Conservation (phyloP, 1,284 basidiomycete genomes). For the Leccinum ponderosum region DNA sequence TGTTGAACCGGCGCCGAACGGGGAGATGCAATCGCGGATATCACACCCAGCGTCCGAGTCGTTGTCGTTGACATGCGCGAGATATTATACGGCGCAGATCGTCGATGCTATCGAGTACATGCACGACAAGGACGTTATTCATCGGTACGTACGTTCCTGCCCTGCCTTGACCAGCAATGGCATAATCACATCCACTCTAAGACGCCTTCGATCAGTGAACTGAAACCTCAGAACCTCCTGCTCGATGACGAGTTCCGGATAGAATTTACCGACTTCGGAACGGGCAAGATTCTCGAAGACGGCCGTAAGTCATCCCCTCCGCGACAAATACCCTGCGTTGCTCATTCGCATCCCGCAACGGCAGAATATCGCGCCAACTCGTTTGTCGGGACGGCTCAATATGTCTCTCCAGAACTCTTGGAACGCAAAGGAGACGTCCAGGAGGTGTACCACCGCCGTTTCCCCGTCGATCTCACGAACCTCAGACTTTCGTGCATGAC, state of each 20-base stretch:
- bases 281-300: no score
- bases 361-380: conserved; percentile 64
- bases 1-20: conserved; percentile 84
- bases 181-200: no score
- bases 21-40: conserved; percentile 83
- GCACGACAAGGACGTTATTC: conserved; percentile 85
- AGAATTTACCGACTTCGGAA: no score
- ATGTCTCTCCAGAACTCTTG: conserved; percentile 92
- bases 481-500: conserved; percentile 1
- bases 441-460: conserved; percentile 45
- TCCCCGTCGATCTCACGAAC: not conserved
- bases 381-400: conserved; percentile 97
- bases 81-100: conserved; percentile 87
- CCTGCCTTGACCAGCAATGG: not conserved
- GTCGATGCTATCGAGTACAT: conserved; percentile 88
- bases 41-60: conserved; percentile 71
- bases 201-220: no score
- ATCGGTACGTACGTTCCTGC: conserved; percentile 53
- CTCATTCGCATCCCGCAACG: conserved; percentile 7
- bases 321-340: not conserved
- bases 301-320: no score
- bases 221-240: no score
- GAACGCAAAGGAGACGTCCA: conserved; percentile 70
- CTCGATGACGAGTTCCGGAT: no score
- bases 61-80: conserved; percentile 71